A percentile compares a stretch with the other conserved stretches of the same genome.
phyloP scores from a whole-genome alignment of 192 early-diverging fungal species.

The Podochytrium sp. region DNA sequence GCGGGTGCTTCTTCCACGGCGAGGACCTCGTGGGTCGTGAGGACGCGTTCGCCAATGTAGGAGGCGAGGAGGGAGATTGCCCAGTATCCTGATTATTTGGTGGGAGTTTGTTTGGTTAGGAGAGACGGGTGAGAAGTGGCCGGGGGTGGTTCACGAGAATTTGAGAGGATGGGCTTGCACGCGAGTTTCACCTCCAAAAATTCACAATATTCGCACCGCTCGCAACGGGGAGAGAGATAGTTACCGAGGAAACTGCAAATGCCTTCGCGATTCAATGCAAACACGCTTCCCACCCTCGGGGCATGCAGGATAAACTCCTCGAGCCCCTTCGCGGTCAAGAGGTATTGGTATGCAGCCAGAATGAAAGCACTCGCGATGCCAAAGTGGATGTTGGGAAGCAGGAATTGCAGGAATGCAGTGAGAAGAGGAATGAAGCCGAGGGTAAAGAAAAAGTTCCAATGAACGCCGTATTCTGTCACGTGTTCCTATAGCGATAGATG shows the following conservation, averaged over 20 bases:
- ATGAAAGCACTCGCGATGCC: constrained; percentile 56
- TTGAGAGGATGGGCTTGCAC: too few relatives aligned
- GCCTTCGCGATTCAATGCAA: constrained; percentile 91
- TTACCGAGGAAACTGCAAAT: constrained; percentile 78
- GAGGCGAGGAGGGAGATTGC: constrained; percentile 80
- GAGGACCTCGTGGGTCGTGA: constrained; percentile 32
- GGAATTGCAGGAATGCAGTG: constrained; percentile 63
- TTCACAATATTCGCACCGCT: too few relatives aligned
- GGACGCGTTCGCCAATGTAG: constrained; percentile 69
- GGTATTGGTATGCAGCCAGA: constrained; percentile 39
- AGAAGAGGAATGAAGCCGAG: constrained; percentile 83
- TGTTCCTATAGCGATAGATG: constrained; percentile 63
- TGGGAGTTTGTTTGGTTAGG: too few relatives aligned
- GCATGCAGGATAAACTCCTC: constrained; percentile 74
- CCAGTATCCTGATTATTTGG: constrained; percentile 76
- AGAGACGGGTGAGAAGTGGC: too few relatives aligned
- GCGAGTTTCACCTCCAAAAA: too few relatives aligned
- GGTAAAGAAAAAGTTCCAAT: constrained; percentile 99
- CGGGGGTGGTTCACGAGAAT: too few relatives aligned
- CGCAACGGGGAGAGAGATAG: neutral
- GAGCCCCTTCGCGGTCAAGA: neutral
- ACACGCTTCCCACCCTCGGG: constrained; percentile 62
- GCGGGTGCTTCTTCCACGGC: constrained; percentile 20
- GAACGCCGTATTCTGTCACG: constrained; percentile 91
- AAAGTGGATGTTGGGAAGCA: constrained; percentile 58